Base-by-base conservation (phyloP, 306 rosid genomes). In the Acacia acuminata region DNA sequence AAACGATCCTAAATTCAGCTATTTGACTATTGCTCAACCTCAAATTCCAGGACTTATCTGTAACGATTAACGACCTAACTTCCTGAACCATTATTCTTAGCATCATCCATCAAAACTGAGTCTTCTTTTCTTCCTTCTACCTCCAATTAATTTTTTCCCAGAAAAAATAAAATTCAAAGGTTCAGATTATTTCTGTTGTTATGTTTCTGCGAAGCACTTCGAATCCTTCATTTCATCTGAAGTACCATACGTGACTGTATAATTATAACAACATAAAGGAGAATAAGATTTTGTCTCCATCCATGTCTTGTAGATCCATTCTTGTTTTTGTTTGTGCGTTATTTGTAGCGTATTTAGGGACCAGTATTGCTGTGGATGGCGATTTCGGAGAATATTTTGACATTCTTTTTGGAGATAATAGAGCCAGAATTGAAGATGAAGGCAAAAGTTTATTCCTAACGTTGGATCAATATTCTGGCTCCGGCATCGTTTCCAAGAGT, bases 391-490 rank as follows among this genome's bases (percentile, higher is more conserved):
- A 61, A 7, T 77, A 84, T 76, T 84, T 84, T 73, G 88, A 84
- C 56, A 77, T 40, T 70, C 88, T 87, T 3, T 87, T 87, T 50
- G 90, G 90, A 76, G 90, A 82, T n/a, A 9, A 76, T 0, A 77
- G 88, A 77, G 85, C 75, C 27, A 71, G 51, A 38, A 84, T 87
- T 3, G 61, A 27, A 58, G 84, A 79, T n/a, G 81, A 8, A 30
- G 90, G 88, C 6, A 53, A 84, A 14, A 84, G 82, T 66, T 64
- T 87, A 79, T 44, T 76, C 85, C 90, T 87, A 14, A 55, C 84
- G 4, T 10, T 87, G 83, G 90, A 87, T 12, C n/a, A 79, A 76
- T 76, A 79, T 60, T 84, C 83, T 56, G 90, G 90, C 3, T 84
- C 90, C 0, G 90, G 90, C 9, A 34, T 87, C 25, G 66, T 68